Conservation (phyloP, 164 flowering plant genomes). For the Annona cherimola region DNA sequence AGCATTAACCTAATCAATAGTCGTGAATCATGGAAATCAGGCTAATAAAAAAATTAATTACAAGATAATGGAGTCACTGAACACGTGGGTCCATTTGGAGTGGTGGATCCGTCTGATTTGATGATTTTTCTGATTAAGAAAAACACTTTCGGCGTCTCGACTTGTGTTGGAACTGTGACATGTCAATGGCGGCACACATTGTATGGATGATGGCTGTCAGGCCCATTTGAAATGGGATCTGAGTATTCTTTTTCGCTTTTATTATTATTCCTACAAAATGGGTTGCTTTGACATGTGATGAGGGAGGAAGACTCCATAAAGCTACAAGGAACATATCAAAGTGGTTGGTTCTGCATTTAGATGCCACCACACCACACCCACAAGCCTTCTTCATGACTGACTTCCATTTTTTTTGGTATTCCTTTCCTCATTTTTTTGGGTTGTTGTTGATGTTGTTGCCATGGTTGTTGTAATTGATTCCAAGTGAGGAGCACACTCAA, state of each 20-base stretch:
- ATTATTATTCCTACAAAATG: constrained; percentile 1
- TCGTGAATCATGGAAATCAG: too few species aligned
- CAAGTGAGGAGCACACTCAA: constrained; percentile 3
- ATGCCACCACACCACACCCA: constrained; percentile 11
- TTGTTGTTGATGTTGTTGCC: constrained; percentile 1
- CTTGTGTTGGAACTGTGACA: neutral
- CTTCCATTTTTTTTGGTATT: neutral
- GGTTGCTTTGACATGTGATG: constrained; percentile 12
- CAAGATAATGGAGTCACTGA: too few species aligned
- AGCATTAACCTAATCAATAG: too few species aligned
- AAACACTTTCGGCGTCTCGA: neutral
- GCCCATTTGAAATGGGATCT: constrained; percentile 1
- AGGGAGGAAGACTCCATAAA: constrained; percentile 7
- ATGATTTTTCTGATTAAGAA: neutral
- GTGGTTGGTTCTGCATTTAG: constrained; percentile 15
- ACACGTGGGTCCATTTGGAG: neutral
- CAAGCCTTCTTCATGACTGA: constrained; percentile 7
- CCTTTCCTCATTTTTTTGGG: neutral
- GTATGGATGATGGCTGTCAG: neutral
- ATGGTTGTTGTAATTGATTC: neutral
- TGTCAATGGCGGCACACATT: neutral
- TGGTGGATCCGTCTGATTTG: neutral
- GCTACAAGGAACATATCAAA: constrained; percentile 12
- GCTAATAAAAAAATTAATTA: too few species aligned
- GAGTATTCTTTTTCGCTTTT: neutral